Conservation (phyloP, 169 alveolate genomes). For the Toxoplasma gondii region DNA sequence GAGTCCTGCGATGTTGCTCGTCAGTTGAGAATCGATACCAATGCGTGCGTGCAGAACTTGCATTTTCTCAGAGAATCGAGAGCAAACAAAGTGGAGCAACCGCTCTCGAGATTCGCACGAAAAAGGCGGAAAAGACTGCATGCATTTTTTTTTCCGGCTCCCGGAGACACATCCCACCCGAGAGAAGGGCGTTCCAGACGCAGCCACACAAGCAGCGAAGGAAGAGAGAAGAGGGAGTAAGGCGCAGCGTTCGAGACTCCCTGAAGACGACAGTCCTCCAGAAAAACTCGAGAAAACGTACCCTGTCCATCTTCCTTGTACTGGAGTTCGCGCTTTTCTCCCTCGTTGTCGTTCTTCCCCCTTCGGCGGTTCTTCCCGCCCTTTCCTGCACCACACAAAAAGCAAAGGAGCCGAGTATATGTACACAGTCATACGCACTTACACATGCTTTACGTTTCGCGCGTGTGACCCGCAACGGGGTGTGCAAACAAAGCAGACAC, state of each 20-base stretch:
- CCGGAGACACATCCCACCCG: neutral
- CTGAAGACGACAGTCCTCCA: neutral
- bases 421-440: neutral
- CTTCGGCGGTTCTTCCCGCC: slow-evolving; percentile 98
- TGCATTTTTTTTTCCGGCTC: no score
- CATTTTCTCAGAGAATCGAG: no score
- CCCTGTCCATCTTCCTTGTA: slow-evolving; percentile 97
- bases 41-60: no score
- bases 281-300: neutral
- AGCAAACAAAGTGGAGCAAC: neutral
- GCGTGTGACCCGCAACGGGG: neutral
- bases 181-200: neutral
- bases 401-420: neutral
- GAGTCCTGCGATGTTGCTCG: neutral
- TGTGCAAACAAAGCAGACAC: neutral
- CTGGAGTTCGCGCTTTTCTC: slow-evolving; percentile 93
- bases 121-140: no score
- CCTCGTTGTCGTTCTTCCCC: slow-evolving; percentile 95
- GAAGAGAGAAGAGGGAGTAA: neutral
- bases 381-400: slow-evolving; percentile 83
- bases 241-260: neutral
- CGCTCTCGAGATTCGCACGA: neutral
- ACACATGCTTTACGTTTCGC: neutral
- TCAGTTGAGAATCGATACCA: no score
- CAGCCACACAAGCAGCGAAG: neutral